phyloP scores from a whole-genome alignment of 2,329 filamentous ascomycete genomes.

The Penicillium sp. region DNA sequence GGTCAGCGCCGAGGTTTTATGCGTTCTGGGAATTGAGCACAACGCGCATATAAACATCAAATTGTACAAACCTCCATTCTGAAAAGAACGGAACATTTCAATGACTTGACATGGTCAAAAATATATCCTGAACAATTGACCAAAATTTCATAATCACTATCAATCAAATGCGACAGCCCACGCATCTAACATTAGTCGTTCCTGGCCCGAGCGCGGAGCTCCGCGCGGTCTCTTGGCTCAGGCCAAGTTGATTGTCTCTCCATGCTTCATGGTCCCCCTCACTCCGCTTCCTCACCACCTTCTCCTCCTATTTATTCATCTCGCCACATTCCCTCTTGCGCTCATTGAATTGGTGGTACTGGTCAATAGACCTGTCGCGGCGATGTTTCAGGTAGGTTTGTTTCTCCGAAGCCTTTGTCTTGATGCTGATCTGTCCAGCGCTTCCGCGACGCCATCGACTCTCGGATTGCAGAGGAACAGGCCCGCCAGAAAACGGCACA shows the following conservation, averaged over 20 bases:
- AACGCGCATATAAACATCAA: no score
- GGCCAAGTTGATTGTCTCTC: neutral
- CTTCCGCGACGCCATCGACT: constrained; percentile 80
- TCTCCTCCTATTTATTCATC: constrained; percentile 6
- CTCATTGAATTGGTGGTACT: constrained; percentile 15
- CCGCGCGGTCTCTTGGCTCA: neutral
- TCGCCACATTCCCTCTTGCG: constrained; percentile 6
- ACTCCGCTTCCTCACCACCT: constrained; percentile 12
- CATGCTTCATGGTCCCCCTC: constrained; percentile 14
- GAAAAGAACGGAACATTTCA: no score
- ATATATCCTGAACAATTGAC: no score
- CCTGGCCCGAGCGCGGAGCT: neutral
- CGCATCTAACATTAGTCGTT: no score
- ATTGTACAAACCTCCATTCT: no score
- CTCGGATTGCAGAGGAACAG: constrained; percentile 87
- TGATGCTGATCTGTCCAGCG: constrained; percentile 51
- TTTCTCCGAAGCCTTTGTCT: constrained; percentile 7
- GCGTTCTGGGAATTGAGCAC: no score
- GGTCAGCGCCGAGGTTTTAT: no score
- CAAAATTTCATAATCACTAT: no score
- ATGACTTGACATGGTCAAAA: no score
- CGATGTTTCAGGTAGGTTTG: constrained; percentile 26
- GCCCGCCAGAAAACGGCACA: constrained; percentile 64
- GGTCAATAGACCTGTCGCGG: constrained; percentile 20
- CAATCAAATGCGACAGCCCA: no score